Base-by-base conservation (phyloP, 73 alveolate genomes). In the Paramecium biaurelia region DNA sequence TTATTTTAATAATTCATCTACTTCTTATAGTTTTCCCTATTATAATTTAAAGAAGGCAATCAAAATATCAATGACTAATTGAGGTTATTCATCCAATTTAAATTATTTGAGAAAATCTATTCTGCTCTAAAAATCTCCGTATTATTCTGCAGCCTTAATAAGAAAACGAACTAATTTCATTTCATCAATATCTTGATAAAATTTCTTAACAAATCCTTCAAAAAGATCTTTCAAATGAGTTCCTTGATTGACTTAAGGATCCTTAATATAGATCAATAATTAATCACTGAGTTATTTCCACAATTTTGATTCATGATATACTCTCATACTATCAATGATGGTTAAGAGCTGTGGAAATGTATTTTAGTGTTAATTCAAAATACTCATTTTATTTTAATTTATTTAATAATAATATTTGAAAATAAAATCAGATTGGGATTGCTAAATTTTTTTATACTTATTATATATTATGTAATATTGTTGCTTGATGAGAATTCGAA, bases 161-260 rank as follows among this genome's bases (percentile, higher is more conserved):
- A 89, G 53, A 23, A 89, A 89, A 57, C 90, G 70, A 8, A 82
- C 92, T 15, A 89, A 49, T 57, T 70, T 47, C 70, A 89, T 42
- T n/a, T 89, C 79, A 72, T 89, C 94, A 42, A 89, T 76, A 24
- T 89, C 76, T 38, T 68, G 38, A 63, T 70, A 63, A 35, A 89
- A 89, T 47, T 37, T 70, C 57, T 43, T 89, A 15, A 89, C 94
- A 89, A 89, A 89, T 35, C 94, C 94, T 28, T 89, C 94, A 72
- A 41, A 89, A 57, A 89, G 56, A 47, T 79, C 90, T 10, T 45
- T 79, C 21, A 79, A 45, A 24, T 79, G 90, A 3, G 76, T 79
- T 38, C 74, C 90, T 45, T 41, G n/a, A 41, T 47, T 42, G 21
- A 79, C 56, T 42, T 45, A 20, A 10, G 90, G 90, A 79, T 79